A percentile compares a stretch with the other conserved stretches of the same genome.
These are phyloP conservation scores for Pythium chondricola DNA, from an alignment of 352 stramenopile genomes.

Conservation along the genomic window DNA sequence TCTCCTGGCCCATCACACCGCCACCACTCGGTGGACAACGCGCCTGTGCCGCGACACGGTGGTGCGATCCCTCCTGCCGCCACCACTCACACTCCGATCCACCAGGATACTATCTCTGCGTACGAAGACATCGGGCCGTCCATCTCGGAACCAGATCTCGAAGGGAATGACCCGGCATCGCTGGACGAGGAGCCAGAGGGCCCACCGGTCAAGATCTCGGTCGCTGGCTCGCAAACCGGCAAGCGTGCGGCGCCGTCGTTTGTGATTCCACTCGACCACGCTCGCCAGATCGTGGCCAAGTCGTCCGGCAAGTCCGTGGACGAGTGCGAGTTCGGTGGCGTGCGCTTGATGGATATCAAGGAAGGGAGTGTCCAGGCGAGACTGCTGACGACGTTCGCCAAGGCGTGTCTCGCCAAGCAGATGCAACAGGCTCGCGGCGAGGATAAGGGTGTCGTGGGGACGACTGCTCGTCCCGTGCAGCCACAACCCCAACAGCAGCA, in stretches of 20 bases:
- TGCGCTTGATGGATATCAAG: constrained; percentile 47
- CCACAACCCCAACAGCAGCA: not conserved
- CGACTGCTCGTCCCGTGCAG: constrained; percentile 8
- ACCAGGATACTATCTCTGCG: no score
- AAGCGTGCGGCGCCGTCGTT: constrained; percentile 17
- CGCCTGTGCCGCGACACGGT: no score
- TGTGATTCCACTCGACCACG: constrained; percentile 17
- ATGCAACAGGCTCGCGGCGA: constrained; percentile 16
- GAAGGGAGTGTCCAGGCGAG: constrained; percentile 64
- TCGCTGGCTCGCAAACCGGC: constrained; percentile 7
- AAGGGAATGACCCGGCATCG: not conserved
- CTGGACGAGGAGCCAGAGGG: constrained; percentile 5
- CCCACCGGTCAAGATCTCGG: constrained; percentile 12
- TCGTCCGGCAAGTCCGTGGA: constrained; percentile 49
- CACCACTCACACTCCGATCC: not conserved
- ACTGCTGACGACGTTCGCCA: constrained; percentile 65
- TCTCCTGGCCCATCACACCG: not conserved
- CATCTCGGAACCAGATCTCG: no score
- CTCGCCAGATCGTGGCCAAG: constrained; percentile 43
- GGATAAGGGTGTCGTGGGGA: constrained; percentile 4
- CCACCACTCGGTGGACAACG: not conserved
- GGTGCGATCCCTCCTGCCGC: not conserved
- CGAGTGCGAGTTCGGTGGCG: constrained; percentile 57
- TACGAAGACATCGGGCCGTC: no score
- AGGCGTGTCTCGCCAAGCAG: constrained; percentile 66